phyloP scores from a whole-genome alignment of 345 rosid genomes.

The Acer saccharum region DNA sequence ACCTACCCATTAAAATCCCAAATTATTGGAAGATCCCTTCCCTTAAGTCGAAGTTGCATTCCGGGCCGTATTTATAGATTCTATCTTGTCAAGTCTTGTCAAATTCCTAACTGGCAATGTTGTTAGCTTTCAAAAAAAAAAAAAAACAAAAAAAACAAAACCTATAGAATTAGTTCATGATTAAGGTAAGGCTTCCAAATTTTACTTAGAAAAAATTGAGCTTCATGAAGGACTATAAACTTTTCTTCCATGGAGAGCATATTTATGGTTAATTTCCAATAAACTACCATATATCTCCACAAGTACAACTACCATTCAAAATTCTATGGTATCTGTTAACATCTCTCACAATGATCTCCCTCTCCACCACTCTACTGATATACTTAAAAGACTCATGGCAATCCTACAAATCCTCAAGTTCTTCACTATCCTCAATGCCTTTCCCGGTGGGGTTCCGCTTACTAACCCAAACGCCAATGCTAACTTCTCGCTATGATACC shows the following conservation, averaged over 20 bases:
- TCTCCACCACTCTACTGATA: conserved; percentile 34
- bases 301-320: conserved; percentile 39
- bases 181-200: too few species aligned
- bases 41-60: too few species aligned
- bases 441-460: conserved; percentile 36
- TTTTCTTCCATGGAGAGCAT: not conserved
- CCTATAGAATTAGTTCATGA: too few species aligned
- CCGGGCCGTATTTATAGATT: too few species aligned
- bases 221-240: too few species aligned
- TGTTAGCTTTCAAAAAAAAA: too few species aligned
- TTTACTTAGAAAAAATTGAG: too few species aligned
- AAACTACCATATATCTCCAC: conserved; percentile 43
- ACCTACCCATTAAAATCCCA: too few species aligned
- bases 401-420: conserved; percentile 45
- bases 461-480: conserved; percentile 58
- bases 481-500: conserved; percentile 61
- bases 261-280: not conserved
- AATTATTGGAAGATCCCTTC: too few species aligned
- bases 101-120: too few species aligned
- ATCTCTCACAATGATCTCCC: conserved; percentile 49
- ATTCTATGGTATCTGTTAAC: conserved; percentile 51
- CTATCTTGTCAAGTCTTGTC: too few species aligned
- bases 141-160: too few species aligned
- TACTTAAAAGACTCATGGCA: conserved; percentile 52
- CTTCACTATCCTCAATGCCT: conserved; percentile 43